Conservation (phyloP, 2,329 filamentous ascomycete species). For the Fusarium fracticaudum region DNA sequence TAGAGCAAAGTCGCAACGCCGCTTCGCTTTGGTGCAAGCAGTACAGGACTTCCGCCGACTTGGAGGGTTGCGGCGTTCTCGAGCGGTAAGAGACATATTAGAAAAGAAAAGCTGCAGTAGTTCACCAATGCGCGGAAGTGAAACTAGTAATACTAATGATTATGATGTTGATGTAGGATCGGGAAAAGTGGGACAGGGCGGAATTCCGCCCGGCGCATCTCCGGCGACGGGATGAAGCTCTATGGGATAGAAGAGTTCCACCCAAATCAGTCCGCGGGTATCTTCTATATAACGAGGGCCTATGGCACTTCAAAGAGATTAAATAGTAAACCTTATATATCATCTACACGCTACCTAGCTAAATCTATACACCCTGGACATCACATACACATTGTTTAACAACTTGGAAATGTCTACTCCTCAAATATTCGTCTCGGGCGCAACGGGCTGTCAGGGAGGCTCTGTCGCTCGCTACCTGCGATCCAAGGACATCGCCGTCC, state of each 20-base stretch:
- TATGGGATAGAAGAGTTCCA: too few relatives aligned
- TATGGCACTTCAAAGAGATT: background rate
- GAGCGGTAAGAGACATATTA: slow-evolving; percentile 44
- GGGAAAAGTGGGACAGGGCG: slow-evolving; percentile 39
- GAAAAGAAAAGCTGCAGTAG: background rate
- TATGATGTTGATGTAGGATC: slow-evolving; percentile 11
- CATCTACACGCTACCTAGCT: background rate
- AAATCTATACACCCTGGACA: background rate
- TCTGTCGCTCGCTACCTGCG: slow-evolving; percentile 49
- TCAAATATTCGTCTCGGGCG: slow-evolving; percentile 51
- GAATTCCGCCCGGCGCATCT: slow-evolving; percentile 40
- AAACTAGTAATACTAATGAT: too few relatives aligned
- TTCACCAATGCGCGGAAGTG: background rate
- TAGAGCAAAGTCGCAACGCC: slow-evolving; percentile 62
- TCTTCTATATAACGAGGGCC: background rate
- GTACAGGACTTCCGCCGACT: slow-evolving; percentile 65
- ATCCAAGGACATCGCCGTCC: slow-evolving; percentile 45
- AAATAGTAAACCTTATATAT: background rate
- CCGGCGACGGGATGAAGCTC: background rate
- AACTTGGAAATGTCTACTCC: slow-evolving; percentile 43
- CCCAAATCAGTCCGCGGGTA: background rate
- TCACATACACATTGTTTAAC: background rate
- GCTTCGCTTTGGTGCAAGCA: slow-evolving; percentile 65
- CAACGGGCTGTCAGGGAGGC: slow-evolving; percentile 53
- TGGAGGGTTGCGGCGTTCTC: slow-evolving; percentile 56